phyloP scores from a whole-genome alignment of 495 filamentous ascomycete species.

The Copromyces sp. region DNA sequence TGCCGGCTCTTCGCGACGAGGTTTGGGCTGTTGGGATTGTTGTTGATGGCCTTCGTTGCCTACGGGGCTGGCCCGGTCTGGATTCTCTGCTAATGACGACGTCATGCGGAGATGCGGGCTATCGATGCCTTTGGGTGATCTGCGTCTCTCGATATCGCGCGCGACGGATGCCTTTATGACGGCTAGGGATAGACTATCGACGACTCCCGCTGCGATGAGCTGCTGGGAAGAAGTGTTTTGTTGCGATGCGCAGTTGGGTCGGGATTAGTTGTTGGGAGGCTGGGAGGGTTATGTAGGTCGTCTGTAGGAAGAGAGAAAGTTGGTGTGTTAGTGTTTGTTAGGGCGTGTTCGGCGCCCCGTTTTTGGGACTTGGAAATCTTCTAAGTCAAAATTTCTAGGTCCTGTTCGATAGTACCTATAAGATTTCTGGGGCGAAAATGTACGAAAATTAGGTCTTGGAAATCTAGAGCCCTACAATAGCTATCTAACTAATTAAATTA shows the following conservation, averaged over 20 bases:
- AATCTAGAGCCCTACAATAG: too few relatives aligned
- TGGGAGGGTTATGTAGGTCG: neutral
- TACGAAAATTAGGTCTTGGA: too few relatives aligned
- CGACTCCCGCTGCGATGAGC: neutral
- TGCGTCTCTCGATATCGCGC: conserved; percentile 3
- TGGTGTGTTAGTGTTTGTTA: neutral
- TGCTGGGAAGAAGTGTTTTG: neutral
- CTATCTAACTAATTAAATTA: too few relatives aligned
- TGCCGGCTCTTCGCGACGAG: neutral
- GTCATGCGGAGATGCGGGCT: conserved; percentile 22
- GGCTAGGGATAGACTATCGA: neutral
- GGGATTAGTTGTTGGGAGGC: neutral
- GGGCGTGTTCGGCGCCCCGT: too few relatives aligned
- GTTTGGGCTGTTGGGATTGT: neutral
- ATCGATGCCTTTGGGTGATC: conserved; percentile 6
- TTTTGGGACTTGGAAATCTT: too few relatives aligned
- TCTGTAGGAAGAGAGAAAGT: neutral
- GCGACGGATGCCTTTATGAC: neutral
- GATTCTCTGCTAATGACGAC: conserved; percentile 24
- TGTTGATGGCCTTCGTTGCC: conserved; percentile 9
- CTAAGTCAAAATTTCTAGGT: too few relatives aligned
- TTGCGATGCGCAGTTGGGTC: neutral
- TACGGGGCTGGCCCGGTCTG: conserved; percentile 20
- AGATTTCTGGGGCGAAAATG: too few relatives aligned
- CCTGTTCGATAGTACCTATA: too few relatives aligned